phyloP scores from a whole-genome alignment of 2,329 filamentous ascomycete genomes.

The Fusarium armeniacum region DNA sequence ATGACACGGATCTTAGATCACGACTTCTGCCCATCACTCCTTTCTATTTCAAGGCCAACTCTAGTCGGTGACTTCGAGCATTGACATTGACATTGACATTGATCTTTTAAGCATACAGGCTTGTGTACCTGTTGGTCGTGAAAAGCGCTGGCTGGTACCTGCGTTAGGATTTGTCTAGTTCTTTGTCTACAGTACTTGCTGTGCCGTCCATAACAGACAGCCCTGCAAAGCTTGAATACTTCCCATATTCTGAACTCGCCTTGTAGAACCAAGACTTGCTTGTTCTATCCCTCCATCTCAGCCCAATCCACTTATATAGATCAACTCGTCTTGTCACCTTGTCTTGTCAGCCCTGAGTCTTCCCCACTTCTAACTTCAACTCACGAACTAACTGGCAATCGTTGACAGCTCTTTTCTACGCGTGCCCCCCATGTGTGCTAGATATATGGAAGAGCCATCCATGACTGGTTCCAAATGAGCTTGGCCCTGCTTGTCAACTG shows the following conservation, averaged over 20 bases:
- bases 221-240: constrained; percentile 21
- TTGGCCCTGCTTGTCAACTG: constrained; percentile 59
- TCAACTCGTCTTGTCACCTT: constrained; percentile 19
- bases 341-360: constrained; percentile 33
- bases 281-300: constrained; percentile 30
- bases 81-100: background rate
- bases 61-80: constrained; percentile 17
- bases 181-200: constrained; percentile 16
- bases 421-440: constrained; percentile 49
- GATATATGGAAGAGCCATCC: constrained; percentile 53
- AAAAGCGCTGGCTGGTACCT: constrained; percentile 41
- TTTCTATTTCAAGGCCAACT: constrained; percentile 30
- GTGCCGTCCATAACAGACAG: constrained; percentile 14
- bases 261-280: constrained; percentile 12
- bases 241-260: constrained; percentile 25
- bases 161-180: constrained; percentile 34
- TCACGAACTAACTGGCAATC: constrained; percentile 44
- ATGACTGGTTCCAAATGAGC: constrained; percentile 62
- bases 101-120: constrained; percentile 23
- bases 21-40: constrained; percentile 30
- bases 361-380: constrained; percentile 31
- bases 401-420: constrained; percentile 52
- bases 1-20: constrained; percentile 19
- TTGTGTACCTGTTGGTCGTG: constrained; percentile 12
- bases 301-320: constrained; percentile 12